Base-by-base conservation (phyloP, 352 stramenopile species). In the Globisporangium yorkense region DNA sequence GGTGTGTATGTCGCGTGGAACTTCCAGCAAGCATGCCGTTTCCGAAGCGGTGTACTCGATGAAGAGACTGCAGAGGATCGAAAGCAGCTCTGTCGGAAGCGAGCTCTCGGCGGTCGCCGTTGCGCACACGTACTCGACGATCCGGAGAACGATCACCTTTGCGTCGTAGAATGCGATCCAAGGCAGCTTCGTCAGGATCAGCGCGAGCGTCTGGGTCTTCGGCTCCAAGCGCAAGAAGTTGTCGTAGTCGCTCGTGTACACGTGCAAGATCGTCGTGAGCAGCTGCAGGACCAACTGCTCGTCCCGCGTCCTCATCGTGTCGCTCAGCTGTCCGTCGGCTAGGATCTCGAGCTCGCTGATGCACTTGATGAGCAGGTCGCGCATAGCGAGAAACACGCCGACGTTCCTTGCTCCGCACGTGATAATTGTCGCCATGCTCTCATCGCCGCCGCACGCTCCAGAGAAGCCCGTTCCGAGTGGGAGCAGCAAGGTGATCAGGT, bases 111-210 rank as follows among this genome's bases (percentile, higher is more conserved):
- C 46, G 39, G 68, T 71, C 35, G 77, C 80, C 35, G 75, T 67
- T 21, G 72, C 80, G 50, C 80, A 89, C 10, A 89, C 77, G 43
- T 90, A 89, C 57, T 93, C 80, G n/a, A 88, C 80, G 24, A 89
- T 83, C 18, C 78, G 70, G 24, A 93, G 66, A 8, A 88, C 85
- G 57, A 90, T 88, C 15, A 87, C 68, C 45, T 78, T 71, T 3
- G 78, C 73, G 51, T 88, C 75, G 41, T 77, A 83, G 29, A 77
- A 87, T 3, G 37, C 44, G 3, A 86, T 82, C 29, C 66, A 67
- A 5, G 75, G 77, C 0, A 93, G 56, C 54, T 86, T 89, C 15
- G 77, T 84, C 53, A 91, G 52, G 13, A 89, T 68, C 48, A 89
- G 75, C 20, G 80, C 80, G 21, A 93, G 53, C 6, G 75, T 77